Evolutionary conservation across 2,329 filamentous ascomycete genomes (phyloP).

Genomic region (Cercospora janseana): DNA sequence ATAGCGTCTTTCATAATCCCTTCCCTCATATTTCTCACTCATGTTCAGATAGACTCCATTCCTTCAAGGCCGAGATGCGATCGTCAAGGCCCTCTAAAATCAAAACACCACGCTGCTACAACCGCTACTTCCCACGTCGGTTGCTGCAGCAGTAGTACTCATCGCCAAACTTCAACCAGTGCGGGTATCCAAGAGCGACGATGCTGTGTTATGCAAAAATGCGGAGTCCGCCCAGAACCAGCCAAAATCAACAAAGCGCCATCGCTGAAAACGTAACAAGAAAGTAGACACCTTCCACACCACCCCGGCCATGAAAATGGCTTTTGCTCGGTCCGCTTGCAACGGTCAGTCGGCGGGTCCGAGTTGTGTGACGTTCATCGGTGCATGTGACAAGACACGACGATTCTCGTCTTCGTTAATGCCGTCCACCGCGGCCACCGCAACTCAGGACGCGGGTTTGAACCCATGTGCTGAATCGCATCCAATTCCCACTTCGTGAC

Average conservation of each 20-base stretch:
- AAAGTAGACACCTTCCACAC: neutral
- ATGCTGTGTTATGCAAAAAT: constrained; percentile 6
- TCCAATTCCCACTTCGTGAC: constrained; percentile 43
- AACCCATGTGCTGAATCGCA: constrained; percentile 57
- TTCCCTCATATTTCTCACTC: too few relatives aligned
- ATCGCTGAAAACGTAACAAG: constrained; percentile 6
- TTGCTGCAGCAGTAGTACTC: too few relatives aligned
- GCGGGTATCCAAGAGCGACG: constrained; percentile 5
- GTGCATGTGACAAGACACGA: constrained; percentile 1
- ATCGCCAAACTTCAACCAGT: constrained; percentile 5
- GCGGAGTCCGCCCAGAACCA: too few relatives aligned
- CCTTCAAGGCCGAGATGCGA: too few relatives aligned
- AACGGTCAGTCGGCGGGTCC: neutral
- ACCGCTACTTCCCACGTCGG: too few relatives aligned
- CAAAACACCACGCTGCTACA: too few relatives aligned
- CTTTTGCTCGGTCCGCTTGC: constrained; percentile 1
- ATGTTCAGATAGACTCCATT: too few relatives aligned
- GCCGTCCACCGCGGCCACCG: constrained; percentile 25
- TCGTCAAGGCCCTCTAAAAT: too few relatives aligned
- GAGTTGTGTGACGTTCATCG: neutral
- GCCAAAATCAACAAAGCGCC: constrained; percentile 1
- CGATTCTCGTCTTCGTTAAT: neutral
- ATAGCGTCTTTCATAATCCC: too few relatives aligned
- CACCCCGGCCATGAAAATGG: neutral
- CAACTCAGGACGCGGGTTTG: constrained; percentile 56